These are phyloP conservation scores for Desmodesmus armatus DNA, from an alignment of 139 green algal genomes.

Conservation along the genomic window DNA sequence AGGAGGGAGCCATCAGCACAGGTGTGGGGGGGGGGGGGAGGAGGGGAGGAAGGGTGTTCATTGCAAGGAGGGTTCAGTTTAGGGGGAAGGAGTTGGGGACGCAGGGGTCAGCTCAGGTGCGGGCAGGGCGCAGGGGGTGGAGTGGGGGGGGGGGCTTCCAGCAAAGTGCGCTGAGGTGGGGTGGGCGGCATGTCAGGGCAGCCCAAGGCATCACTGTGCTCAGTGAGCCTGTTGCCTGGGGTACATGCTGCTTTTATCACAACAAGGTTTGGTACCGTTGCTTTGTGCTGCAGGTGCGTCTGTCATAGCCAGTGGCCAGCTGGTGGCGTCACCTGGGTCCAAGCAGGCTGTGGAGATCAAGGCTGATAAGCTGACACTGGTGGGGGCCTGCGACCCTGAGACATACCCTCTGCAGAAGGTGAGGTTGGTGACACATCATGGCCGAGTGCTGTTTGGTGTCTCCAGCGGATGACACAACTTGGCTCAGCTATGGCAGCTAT, in stretches of 20 bases:
- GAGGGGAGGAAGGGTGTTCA: too few species aligned
- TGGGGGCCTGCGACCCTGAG: conserved; percentile 50
- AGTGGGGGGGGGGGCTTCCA: too few species aligned
- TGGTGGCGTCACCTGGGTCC: conserved; percentile 43
- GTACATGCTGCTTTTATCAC: too few species aligned
- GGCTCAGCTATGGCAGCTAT: too few species aligned
- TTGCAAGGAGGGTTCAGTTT: too few species aligned
- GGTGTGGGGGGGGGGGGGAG: background rate
- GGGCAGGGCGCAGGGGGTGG: too few species aligned
- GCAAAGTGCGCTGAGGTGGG: too few species aligned
- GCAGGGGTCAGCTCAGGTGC: too few species aligned
- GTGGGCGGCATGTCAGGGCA: too few species aligned
- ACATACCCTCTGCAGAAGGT: conserved; percentile 68
- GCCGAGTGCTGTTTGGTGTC: background rate
- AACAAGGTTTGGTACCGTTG: conserved; percentile 11
- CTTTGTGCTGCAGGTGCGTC: conserved; percentile 28
- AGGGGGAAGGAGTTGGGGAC: too few species aligned
- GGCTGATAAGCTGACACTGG: conserved; percentile 29
- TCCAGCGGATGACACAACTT: too few species aligned
- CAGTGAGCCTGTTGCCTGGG: background rate
- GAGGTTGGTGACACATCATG: background rate
- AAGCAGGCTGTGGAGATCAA: conserved; percentile 60
- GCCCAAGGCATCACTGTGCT: too few species aligned
- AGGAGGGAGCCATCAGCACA: background rate
- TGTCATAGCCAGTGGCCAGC: conserved; percentile 42